Evolutionary conservation across 495 filamentous ascomycete species (phyloP), one percentile per base, ranked within the genome.

Genomic region (Aspergillus hancockii): DNA sequence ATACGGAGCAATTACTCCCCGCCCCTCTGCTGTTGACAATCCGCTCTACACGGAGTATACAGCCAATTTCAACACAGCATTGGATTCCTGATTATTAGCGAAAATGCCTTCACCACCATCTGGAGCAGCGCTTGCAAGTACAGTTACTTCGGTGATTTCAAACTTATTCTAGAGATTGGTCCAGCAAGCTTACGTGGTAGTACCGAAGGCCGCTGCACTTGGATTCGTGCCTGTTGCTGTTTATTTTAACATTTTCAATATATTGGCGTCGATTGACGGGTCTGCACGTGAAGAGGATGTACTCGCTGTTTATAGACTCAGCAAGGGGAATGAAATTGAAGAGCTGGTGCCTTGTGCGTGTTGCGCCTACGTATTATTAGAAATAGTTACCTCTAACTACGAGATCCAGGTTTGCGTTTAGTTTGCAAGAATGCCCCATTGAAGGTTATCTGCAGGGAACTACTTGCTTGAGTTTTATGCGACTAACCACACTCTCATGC

Each of bases 151-250:
- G 40, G 72, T 75, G 32, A 63, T 70, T 64, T 12, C 19, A 13
- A 32, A 9, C 13, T 3, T 40, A 38, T 41, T 5, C 0, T 54
- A 2, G 1, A 18, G 13, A 18, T 47, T 19, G 1, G 38, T 32
- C 14, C 22, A 7, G n/a, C 28, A 28, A 6, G 31, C 53, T 43
- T 40, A 51, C 52, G 28, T 41, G 25, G 23, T 40, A 1, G 19
- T 14, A 22, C 18, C n/a, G n/a, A 52, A 73, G 71, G 57, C 71
- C 7, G 71, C 71, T 18, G 64, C 71, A 0, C 51, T 75, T 28
- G 70, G 75, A 0, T 75, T 77, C 49, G 64, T 76, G 1, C 75
- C 75, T 1, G 73, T 76, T 12, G 70, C 74, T 0, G 57, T 73
- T 30, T 66, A 73, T 51, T 75, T 77, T 61, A 46, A 69, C 43